phyloP scores from a whole-genome alignment of 208 protist species.

The Leishmania arabica region DNA sequence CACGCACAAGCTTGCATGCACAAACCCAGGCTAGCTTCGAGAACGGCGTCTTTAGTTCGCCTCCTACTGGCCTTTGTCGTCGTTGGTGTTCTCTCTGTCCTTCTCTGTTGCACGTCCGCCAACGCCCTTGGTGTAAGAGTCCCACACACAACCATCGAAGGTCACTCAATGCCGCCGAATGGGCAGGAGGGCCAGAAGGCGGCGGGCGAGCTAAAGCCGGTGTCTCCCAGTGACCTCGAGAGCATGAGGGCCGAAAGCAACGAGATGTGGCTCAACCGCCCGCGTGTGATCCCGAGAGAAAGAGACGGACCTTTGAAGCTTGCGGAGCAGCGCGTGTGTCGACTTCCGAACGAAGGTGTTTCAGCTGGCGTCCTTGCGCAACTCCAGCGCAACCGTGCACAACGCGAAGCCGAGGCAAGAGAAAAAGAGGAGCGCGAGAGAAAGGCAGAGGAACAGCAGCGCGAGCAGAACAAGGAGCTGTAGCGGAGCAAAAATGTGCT shows the following conservation, averaged over 20 bases:
- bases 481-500: neutral
- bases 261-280: constrained; percentile 23
- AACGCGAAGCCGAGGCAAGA: constrained; percentile 10
- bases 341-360: constrained; percentile 24
- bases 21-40: neutral
- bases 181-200: neutral
- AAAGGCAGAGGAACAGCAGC: constrained; percentile 1
- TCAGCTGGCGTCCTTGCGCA: constrained; percentile 2
- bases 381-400: constrained; percentile 16
- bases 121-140: neutral
- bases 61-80: neutral
- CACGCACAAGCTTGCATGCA: neutral
- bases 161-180: neutral
- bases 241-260: constrained; percentile 16
- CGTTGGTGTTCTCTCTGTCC: neutral
- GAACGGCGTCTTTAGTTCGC: neutral
- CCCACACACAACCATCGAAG: neutral
- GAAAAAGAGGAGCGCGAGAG: neutral
- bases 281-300: neutral
- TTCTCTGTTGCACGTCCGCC: neutral
- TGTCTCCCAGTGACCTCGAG: constrained; percentile 1
- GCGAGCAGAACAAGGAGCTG: neutral
- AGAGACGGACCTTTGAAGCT: neutral
- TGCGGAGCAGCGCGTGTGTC: constrained; percentile 11
- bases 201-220: neutral